Conservation (phyloP, 352 stramenopile genomes). For the Bremia lactucae region DNA sequence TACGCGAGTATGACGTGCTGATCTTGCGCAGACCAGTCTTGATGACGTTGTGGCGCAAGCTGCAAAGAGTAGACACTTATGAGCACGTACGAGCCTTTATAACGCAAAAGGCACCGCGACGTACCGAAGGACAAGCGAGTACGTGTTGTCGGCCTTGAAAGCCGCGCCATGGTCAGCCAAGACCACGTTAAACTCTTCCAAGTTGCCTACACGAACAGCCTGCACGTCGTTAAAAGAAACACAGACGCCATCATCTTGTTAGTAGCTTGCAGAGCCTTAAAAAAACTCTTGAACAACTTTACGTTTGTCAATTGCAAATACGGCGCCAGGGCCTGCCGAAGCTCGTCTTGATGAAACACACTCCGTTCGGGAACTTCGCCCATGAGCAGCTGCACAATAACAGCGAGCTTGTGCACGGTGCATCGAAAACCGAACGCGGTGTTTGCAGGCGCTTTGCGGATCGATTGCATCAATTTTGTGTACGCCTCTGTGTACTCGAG, state of each 20-base stretch:
- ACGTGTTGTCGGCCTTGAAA: slow-evolving; percentile 91
- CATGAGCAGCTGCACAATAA: slow-evolving; percentile 97
- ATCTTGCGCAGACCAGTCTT: slow-evolving; percentile 97
- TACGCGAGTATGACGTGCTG: slow-evolving; percentile 91
- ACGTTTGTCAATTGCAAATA: slow-evolving; percentile 94
- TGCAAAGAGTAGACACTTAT: no score
- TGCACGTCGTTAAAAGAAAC: slow-evolving; percentile 22
- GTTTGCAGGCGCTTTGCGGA: slow-evolving; percentile 94
- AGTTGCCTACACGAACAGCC: slow-evolving; percentile 92
- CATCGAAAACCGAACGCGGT: slow-evolving; percentile 94
- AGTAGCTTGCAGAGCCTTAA: no score
- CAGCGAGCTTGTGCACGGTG: slow-evolving; percentile 91
- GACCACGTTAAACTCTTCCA: slow-evolving; percentile 91
- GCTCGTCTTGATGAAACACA: slow-evolving; percentile 88
- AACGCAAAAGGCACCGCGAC: background rate
- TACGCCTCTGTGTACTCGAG: slow-evolving; percentile 97
- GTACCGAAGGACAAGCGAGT: slow-evolving; percentile 92
- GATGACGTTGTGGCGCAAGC: slow-evolving; percentile 96
- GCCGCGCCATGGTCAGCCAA: slow-evolving; percentile 74
- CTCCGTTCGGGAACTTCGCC: slow-evolving; percentile 94
- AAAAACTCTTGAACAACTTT: no score
- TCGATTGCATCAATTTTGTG: slow-evolving; percentile 92
- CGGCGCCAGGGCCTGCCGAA: slow-evolving; percentile 82
- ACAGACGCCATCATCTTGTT: background rate
- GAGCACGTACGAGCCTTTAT: no score